These are phyloP conservation scores for Phyllosticta citribraziliensis DNA, from an alignment of 2,329 filamentous ascomycete species.

Conservation along the genomic window DNA sequence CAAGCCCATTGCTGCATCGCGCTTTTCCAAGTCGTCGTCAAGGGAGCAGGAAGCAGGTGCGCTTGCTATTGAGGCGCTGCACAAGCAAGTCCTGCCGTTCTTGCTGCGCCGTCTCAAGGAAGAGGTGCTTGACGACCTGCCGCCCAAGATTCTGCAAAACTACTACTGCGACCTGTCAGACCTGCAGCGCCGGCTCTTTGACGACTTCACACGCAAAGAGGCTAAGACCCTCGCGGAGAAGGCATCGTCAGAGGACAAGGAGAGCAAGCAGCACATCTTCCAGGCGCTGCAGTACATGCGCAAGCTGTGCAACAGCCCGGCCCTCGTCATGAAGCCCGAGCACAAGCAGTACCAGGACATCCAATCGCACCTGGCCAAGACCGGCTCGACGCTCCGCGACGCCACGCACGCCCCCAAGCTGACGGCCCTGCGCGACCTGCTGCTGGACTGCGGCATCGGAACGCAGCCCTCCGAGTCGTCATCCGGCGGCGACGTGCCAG, in stretches of 20 bases:
- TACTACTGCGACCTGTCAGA: constrained; percentile 98
- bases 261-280: constrained; percentile 97
- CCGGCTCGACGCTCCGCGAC: constrained; percentile 76
- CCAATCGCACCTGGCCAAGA: constrained; percentile 66
- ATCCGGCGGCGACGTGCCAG: constrained; percentile 42
- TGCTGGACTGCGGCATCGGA: constrained; percentile 98
- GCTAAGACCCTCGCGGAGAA: constrained; percentile 78
- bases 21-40: constrained; percentile 93
- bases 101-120: constrained; percentile 92
- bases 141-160: constrained; percentile 97
- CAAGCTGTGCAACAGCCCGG: constrained; percentile 95
- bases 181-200: constrained; percentile 86
- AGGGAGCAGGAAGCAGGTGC: constrained; percentile 97
- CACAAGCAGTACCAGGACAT: constrained; percentile 86
- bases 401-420: constrained; percentile 86
- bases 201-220: constrained; percentile 92
- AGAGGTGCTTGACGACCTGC: constrained; percentile 90
- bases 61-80: constrained; percentile 90
- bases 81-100: constrained; percentile 97
- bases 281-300: constrained; percentile 99
- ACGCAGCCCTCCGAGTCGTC: constrained; percentile 35
- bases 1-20: constrained; percentile 87
- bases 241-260: constrained; percentile 70
- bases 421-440: constrained; percentile 74
- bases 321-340: constrained; percentile 88